These are phyloP conservation scores for Apiospora rasikravindrae DNA, from an alignment of 2,329 filamentous ascomycete species.

Conservation along the genomic window DNA sequence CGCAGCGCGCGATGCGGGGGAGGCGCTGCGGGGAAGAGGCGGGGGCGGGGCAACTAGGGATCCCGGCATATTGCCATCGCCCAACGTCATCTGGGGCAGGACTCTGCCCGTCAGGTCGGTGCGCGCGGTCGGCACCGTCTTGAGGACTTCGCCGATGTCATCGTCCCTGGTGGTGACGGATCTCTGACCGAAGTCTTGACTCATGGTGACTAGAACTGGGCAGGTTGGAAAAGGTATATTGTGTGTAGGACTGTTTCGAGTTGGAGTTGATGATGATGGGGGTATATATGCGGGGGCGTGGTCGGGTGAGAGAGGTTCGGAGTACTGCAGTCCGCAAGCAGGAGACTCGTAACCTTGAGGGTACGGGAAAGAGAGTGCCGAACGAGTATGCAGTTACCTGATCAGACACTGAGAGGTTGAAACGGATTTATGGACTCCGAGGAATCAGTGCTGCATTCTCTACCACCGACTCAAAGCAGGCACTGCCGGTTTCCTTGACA, in stretches of 20 bases:
- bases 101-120: conserved; percentile 21
- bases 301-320: not conserved
- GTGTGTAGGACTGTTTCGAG: not conserved
- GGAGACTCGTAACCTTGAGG: not conserved
- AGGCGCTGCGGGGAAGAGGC: conserved; percentile 9
- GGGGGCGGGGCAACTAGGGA: conserved; percentile 19
- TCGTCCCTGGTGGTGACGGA: not conserved
- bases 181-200: not conserved
- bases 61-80: conserved; percentile 22
- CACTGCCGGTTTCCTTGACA: not conserved
- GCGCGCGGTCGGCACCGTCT: conserved; percentile 2
- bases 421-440: not conserved
- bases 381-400: not conserved
- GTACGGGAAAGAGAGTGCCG: not conserved
- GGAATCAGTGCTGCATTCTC: not conserved
- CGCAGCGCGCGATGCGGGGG: conserved; percentile 35
- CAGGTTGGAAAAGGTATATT: too few species aligned
- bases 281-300: not conserved
- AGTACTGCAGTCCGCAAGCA: not conserved
- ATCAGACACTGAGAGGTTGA: not conserved
- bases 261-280: not conserved
- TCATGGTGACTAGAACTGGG: not conserved
- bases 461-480: not conserved
- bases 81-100: conserved; percentile 22
- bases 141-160: not conserved